Base-by-base conservation (phyloP, 352 stramenopile species). In the Pythium guiyangense region DNA sequence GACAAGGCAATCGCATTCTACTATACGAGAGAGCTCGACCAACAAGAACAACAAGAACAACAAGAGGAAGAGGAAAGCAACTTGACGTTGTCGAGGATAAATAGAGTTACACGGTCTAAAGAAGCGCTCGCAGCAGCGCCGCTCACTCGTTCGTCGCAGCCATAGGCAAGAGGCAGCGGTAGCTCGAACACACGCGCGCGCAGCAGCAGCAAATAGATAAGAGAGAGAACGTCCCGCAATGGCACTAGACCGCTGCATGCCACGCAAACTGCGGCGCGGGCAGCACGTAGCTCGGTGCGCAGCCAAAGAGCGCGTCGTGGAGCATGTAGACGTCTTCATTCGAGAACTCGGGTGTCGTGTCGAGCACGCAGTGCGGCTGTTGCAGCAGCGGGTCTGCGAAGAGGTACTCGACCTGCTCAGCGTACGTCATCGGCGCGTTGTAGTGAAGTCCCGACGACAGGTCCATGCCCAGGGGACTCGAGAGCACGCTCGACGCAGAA, bases 341-440 rank as follows among this genome's bases (percentile, higher is more conserved):
- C 20, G 53, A 43, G 44, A 52, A 15, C 44, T 26, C 20, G 14
- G 31, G 44, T 14, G 31, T 11, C 6, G 39, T 45, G 10, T 18
- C 49, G 49, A 34, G n/a, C 4, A 40, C 9, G 12, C 31, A 22
- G n/a, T n/a, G n/a, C 31, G 31, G 35, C 42, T 34, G 43, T 11
- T 49, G 45, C 26, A 58, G 52, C 42, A 58, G 52, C 29, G 53
- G 43, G 44, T 59, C 53, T 4, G 31, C 44, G 26, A 59, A 59
- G 5, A 59, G 44, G 31, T 59, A 47, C n/a, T 52, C 53, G 43
- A 59, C 25, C 17, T 59, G 53, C 40, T 47, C 29, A 10, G 14
- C 22, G 34, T 52, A 52, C n/a, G 44, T 39, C 34, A 4, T 6
- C 14, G 29, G 14, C 51, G 31, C 20, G 6, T 39, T 17, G 46